Conservation (phyloP, 805 yeast genomes). For the Yarrowia sp. region DNA sequence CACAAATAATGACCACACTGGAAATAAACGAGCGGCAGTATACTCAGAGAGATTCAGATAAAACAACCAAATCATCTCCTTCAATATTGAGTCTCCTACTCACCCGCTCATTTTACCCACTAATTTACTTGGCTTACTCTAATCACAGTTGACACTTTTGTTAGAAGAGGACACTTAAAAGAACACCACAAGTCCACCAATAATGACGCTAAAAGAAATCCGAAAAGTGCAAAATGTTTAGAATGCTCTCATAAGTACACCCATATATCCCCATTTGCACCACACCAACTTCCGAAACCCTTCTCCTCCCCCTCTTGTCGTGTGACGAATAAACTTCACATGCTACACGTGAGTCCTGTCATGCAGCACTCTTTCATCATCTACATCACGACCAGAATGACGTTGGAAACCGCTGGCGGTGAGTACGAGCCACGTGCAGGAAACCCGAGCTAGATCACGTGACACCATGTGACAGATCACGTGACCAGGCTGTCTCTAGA, state of each 20-base stretch:
- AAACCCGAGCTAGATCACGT: neutral
- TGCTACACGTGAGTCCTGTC: neutral
- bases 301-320: neutral
- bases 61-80: too few species aligned
- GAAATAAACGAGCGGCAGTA: too few species aligned
- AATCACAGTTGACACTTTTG: too few species aligned
- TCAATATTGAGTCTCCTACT: too few species aligned
- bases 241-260: too few species aligned
- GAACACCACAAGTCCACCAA: neutral
- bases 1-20: too few species aligned
- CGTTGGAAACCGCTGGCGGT: constrained; percentile 23
- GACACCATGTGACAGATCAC: too few species aligned
- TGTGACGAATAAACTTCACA: constrained; percentile 18
- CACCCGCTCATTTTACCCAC: too few species aligned
- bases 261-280: neutral
- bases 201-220: neutral
- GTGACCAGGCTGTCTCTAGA: too few species aligned
- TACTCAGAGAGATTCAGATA: too few species aligned
- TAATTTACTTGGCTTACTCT: too few species aligned
- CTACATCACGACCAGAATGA: constrained; percentile 14
- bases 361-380: constrained; percentile 28
- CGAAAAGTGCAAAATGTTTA: neutral
- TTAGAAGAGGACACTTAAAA: neutral
- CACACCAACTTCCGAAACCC: too few species aligned
- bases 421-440: neutral